Evolutionary conservation across 1,284 basidiomycete genomes (phyloP).

Genomic region (Naganishia sp.): DNA sequence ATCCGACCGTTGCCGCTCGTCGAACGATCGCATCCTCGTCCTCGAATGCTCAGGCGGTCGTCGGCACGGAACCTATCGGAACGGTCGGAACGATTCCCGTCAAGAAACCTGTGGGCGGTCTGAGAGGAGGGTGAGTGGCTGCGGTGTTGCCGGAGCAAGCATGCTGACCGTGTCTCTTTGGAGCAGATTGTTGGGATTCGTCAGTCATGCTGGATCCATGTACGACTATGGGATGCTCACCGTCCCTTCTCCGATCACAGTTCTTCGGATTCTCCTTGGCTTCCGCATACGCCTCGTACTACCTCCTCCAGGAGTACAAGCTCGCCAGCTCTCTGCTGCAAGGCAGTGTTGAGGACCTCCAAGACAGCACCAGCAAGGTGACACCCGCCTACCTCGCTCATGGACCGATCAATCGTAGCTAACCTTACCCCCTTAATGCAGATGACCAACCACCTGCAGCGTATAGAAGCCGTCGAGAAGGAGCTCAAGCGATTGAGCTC

Average conservation of each 20-base stretch:
- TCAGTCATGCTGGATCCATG: conserved; percentile 48
- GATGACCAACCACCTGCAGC: conserved; percentile 79
- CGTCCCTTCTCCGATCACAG: conserved; percentile 30
- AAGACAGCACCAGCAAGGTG: conserved; percentile 78
- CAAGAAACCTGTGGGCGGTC: conserved; percentile 70
- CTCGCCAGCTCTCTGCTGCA: conserved; percentile 77
- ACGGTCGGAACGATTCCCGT: conserved; percentile 64
- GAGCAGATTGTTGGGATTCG: conserved; percentile 78
- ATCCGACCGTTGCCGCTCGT: conserved; percentile 7
- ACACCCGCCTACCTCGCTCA: neutral
- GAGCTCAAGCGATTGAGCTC: conserved; percentile 75
- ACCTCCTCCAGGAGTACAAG: conserved; percentile 86
- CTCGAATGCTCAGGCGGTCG: conserved; percentile 10
- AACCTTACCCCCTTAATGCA: conserved; percentile 43
- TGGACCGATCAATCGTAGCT: neutral
- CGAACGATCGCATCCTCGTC: conserved; percentile 14
- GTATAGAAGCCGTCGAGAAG: conserved; percentile 85
- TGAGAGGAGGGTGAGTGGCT: conserved; percentile 72
- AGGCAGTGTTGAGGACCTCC: conserved; percentile 81
- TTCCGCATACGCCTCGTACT: conserved; percentile 77
- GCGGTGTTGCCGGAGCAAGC: neutral
- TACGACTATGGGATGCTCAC: conserved; percentile 1
- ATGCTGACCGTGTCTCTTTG: neutral
- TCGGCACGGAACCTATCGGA: conserved; percentile 47
- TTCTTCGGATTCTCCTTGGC: conserved; percentile 75